Percentiles rank a stretch among this genome's conserved stretches.
These are phyloP conservation scores for Exophiala aquamarina DNA, from an alignment of 2,329 filamentous ascomycete genomes.

Conservation along the genomic window DNA sequence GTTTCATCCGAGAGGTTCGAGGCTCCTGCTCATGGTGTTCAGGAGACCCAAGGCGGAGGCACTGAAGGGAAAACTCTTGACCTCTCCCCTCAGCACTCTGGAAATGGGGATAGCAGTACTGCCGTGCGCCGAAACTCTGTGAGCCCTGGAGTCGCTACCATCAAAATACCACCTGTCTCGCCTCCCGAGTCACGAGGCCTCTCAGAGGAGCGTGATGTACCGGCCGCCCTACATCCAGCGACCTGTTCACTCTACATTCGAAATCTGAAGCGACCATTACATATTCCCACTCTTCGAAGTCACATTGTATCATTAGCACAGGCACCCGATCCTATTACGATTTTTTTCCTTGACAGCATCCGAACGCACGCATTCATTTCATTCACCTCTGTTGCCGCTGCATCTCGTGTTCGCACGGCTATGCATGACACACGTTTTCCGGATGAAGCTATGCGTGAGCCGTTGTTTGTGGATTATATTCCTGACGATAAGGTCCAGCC, in stretches of 20 bases:
- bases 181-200: constrained; percentile 25
- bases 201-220: constrained; percentile 41
- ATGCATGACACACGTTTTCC: constrained; percentile 84
- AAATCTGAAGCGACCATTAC: constrained; percentile 84
- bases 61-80: not conserved
- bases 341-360: constrained; percentile 80
- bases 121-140: not conserved
- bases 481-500: constrained; percentile 69
- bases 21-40: constrained; percentile 21
- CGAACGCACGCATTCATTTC: constrained; percentile 83
- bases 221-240: constrained; percentile 67
- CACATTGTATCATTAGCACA: constrained; percentile 71
- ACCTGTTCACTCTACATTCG: constrained; percentile 83
- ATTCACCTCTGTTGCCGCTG: constrained; percentile 68
- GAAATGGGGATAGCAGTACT: not conserved
- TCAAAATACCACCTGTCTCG: constrained; percentile 7
- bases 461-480: constrained; percentile 86
- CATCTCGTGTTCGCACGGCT: constrained; percentile 71
- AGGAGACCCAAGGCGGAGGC: constrained; percentile 18
- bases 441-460: constrained; percentile 78
- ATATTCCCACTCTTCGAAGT: constrained; percentile 63
- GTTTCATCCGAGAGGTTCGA: constrained; percentile 18
- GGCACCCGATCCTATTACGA: constrained; percentile 58
- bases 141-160: not conserved
- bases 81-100: not conserved